Base-by-base conservation (phyloP, 495 filamentous ascomycete genomes). In the Aspergillus panamensis region DNA sequence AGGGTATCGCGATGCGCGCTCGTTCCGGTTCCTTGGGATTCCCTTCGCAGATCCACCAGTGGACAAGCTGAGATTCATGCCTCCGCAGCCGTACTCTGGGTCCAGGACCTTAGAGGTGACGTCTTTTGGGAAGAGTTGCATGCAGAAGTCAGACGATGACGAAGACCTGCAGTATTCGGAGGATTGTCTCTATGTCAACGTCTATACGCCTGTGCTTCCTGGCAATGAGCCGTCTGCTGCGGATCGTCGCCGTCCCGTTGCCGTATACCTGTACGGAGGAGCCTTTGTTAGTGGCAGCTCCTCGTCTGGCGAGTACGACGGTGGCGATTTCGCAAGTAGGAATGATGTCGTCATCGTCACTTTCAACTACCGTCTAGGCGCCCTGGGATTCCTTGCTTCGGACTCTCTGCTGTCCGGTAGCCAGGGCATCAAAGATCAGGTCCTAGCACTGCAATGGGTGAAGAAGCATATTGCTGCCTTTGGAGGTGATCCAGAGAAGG, bases 1-100 rank as follows among this genome's bases (percentile, higher is more conserved):
- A 1, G 80, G 80, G 5, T 79, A 73, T 57, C 71, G 78, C n/a
- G 77, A 83, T 64, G 69, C 77, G 32, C 77, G 77, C 44, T 80
- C 77, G 10, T 82, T 81, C 65, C 76, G 78, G 4, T 84, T 84
- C 59, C 64, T 77, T 3, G 79, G 80, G 2, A 71, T 82, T 10
- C 76, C 74, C 8, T 82, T 79, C 48, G 81, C 81, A 12, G 66
- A 79, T 50, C 61, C 68, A 16, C 77, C 77, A 0, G 45, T 72
- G 1, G 57, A 58, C 9, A 53, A 70, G 3, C 49, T 75, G 45
- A 72, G 80, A 10, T 79, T 76, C 40, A 66, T 70, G 8, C 79
- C 82, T 45, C 76, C 78, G 8, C 72, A 63, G 4, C 59, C 74
- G 12, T 67, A 70, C 53, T 75, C 66, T 1, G 76, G 76, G 6